Evolutionary conservation across 768 basidiomycete genomes (phyloP), one percentile per base, ranked within the genome.

Genomic region (Tylopilus sp.): DNA sequence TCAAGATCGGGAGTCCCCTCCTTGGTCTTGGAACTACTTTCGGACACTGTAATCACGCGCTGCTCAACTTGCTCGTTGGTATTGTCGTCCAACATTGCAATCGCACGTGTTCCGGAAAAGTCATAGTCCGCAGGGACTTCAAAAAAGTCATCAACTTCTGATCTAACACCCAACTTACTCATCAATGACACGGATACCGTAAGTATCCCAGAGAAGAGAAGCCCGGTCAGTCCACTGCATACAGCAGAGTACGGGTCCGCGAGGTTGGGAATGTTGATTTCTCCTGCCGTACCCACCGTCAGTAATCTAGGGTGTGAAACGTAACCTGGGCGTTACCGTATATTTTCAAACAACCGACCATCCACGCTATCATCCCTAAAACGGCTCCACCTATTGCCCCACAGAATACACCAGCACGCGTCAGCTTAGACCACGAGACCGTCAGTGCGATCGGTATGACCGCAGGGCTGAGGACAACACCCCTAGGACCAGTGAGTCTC

Each of bases 311-410:
- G 30, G 13, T 18, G 18, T n/a, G 18, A 11, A 38, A 17, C 22
- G 4, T 12, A 28, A 15, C 8, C 20, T 15, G 22, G 33, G 52
- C 61, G 17, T n/a, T 50, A 72, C 75, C 76, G 42, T 70, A 76
- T 44, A 76, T 77, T 57, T 79, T 77, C 72, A 69, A 74, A 52
- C 78, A 78, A 0, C 75, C 73, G 9, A 79, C 68, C 72, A 79
- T 76, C 76, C 77, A 79, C 18, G 77, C 76, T 1, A 73, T 38
- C 73, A 78, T 77, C 38, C 75, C 76, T 15, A 74, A 59, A 15
- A 63, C 55, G 8, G 73, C 74, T 2, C 77, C 77, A 2, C 67
- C 63, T 42, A 79, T 63, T 13, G 74, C 66, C 3, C 77, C 78
- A 31, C 60, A 56, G 26, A 76, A 61, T 0, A 78, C 71, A 15